Evolutionary conservation across 345 rosid genomes (phyloP).

Genomic region (Litchi chinensis): DNA sequence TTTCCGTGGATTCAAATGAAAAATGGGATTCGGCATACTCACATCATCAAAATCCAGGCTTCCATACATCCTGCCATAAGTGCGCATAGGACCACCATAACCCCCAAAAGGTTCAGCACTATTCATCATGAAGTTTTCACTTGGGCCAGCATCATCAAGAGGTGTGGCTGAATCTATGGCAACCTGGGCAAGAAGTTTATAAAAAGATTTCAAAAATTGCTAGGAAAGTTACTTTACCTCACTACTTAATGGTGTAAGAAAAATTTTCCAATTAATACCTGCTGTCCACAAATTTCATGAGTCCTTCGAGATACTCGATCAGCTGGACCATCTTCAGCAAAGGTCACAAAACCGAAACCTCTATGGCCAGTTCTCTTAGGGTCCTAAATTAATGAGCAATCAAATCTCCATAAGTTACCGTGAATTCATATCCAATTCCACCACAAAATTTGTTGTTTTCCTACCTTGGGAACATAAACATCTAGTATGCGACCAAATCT

Average conservation of each 20-base stretch:
- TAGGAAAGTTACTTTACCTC: neutral
- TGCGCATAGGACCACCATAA: constrained; percentile 85
- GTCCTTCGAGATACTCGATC: constrained; percentile 89
- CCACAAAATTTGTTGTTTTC: neutral
- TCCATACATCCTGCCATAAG: constrained; percentile 81
- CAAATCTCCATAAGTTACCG: constrained; percentile 5
- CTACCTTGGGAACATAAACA: constrained; percentile 85
- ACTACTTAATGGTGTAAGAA: neutral
- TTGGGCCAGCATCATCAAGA: constrained; percentile 77
- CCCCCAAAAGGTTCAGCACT: constrained; percentile 63
- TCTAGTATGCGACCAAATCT: constrained; percentile 93
- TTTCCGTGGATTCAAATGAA: neutral
- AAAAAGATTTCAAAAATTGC: neutral
- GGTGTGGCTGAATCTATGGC: constrained; percentile 99
- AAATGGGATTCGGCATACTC: constrained; percentile 27
- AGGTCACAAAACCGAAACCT: constrained; percentile 96
- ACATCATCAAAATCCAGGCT: constrained; percentile 72
- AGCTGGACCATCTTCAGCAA: constrained; percentile 94
- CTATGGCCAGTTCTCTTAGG: constrained; percentile 96
- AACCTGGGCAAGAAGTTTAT: constrained; percentile 51
- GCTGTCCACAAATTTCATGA: constrained; percentile 97
- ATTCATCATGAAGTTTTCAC: constrained; percentile 55
- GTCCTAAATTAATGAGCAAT: constrained; percentile 49
- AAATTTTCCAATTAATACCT: constrained; percentile 46
- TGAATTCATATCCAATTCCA: neutral